These are phyloP conservation scores for Cercospora sp. DNA, from an alignment of 2,329 filamentous ascomycete species.

Conservation along the genomic window DNA sequence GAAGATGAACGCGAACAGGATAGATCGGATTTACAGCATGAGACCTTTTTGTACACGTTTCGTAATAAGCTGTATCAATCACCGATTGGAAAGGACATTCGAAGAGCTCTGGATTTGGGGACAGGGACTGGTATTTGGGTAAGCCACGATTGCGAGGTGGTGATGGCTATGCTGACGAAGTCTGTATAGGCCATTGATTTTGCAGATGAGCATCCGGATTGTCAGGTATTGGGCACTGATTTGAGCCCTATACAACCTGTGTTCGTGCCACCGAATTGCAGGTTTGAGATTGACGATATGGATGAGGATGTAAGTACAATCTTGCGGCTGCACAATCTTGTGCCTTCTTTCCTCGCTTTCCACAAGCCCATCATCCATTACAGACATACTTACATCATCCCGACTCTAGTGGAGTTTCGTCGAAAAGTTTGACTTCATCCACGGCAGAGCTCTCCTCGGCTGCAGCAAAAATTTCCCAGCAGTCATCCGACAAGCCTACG, in stretches of 20 bases:
- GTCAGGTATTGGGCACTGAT: constrained; percentile 7
- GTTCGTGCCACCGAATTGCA: constrained; percentile 31
- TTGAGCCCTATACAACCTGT: constrained; percentile 15
- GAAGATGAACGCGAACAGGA: constrained; percentile 35
- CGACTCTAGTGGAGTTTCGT: constrained; percentile 37
- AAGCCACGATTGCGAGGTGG: not conserved
- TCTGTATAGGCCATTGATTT: constrained; percentile 32
- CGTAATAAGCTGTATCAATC: constrained; percentile 42
- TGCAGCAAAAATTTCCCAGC: constrained; percentile 27
- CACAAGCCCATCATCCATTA: not conserved
- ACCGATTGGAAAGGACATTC: constrained; percentile 40
- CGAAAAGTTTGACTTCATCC: constrained; percentile 45
- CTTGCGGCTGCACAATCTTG: not conserved
- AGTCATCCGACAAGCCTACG: constrained; percentile 35
- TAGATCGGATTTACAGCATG: constrained; percentile 33
- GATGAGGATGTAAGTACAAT: constrained; percentile 24
- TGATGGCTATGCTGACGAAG: constrained; percentile 35
- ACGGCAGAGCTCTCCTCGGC: constrained; percentile 40
- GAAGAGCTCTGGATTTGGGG: constrained; percentile 51
- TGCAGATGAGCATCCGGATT: constrained; percentile 3
- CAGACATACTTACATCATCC: not conserved
- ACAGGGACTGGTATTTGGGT: constrained; percentile 54
- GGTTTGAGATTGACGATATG: constrained; percentile 36
- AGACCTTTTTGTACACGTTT: constrained; percentile 33
- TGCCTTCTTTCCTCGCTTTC: not conserved